phyloP scores from a whole-genome alignment of 495 filamentous ascomycete species.

The Lasiosphaeria ovina region DNA sequence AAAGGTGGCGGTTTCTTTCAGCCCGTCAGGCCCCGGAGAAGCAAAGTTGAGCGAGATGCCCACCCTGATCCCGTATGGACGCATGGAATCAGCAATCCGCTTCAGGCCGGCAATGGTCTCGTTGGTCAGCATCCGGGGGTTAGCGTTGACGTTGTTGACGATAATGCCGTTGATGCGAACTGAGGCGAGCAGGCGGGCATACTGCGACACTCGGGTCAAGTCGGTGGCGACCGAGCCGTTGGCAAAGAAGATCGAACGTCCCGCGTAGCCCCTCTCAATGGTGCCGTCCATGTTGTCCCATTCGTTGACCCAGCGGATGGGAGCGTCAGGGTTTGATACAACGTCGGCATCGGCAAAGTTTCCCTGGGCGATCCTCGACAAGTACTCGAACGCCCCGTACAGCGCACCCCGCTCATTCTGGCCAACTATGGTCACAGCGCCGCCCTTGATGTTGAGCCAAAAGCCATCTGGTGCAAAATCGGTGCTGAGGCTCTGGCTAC shows the following conservation, averaged over 20 bases:
- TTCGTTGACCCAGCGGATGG: constrained; percentile 69
- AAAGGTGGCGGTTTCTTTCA: constrained; percentile 58
- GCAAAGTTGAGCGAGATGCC: constrained; percentile 68
- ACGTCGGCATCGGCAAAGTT: constrained; percentile 55
- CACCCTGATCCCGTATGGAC: constrained; percentile 65
- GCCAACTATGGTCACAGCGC: constrained; percentile 57
- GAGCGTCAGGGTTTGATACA: constrained; percentile 56
- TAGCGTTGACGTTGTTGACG: constrained; percentile 74
- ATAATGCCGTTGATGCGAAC: constrained; percentile 64
- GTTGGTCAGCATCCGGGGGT: constrained; percentile 52
- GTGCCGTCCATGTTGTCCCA: constrained; percentile 74
- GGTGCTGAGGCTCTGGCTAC: constrained; percentile 28
- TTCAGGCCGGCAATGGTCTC: constrained; percentile 60
- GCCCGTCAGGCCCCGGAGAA: constrained; percentile 47
- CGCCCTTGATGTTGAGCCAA: constrained; percentile 50
- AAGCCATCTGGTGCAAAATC: constrained; percentile 61
- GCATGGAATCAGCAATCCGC: constrained; percentile 60
- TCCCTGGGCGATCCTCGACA: constrained; percentile 61
- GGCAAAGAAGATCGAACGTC: constrained; percentile 66
- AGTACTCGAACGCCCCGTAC: constrained; percentile 68
- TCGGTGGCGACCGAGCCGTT: constrained; percentile 54
- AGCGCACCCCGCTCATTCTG: constrained; percentile 66
- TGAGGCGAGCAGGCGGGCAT: constrained; percentile 67
- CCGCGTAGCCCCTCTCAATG: constrained; percentile 69
- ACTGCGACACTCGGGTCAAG: constrained; percentile 57